A percentile compares a stretch with the other conserved stretches of the same genome.
These are phyloP conservation scores for Penicillium egyptiacum DNA, from an alignment of 495 filamentous ascomycete species.

Conservation along the genomic window DNA sequence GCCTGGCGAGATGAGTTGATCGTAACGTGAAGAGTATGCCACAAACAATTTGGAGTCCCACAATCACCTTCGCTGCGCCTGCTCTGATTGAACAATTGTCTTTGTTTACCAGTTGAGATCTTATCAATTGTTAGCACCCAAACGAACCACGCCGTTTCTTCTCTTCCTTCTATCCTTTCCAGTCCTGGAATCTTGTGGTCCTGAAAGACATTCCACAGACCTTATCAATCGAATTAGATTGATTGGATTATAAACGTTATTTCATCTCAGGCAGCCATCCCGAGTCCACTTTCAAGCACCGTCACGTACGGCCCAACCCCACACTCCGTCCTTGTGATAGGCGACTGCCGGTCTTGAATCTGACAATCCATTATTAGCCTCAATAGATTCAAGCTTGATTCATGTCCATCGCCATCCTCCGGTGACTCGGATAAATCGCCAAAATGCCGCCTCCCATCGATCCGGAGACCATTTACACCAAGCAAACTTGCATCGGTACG, in stretches of 20 bases:
- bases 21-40: not conserved
- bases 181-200: not conserved
- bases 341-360: not conserved
- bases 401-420: slow-evolving; percentile 7
- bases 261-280: not conserved
- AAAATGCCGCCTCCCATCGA: slow-evolving; percentile 58
- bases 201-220: not conserved
- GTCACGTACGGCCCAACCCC: not conserved
- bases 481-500: slow-evolving; percentile 90
- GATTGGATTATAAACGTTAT: not conserved
- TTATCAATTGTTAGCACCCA: slow-evolving; percentile 1
- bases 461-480: slow-evolving; percentile 86
- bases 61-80: not conserved
- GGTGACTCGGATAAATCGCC: slow-evolving; percentile 13
- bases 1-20: not conserved
- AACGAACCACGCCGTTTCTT: not conserved
- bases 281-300: not conserved
- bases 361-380: not conserved
- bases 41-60: not conserved
- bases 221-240: not conserved
- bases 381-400: not conserved
- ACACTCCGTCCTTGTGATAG: not conserved
- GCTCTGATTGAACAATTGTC: not conserved
- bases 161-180: not conserved
- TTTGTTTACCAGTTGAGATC: slow-evolving; percentile 6